phyloP scores from a whole-genome alignment of 2,329 filamentous ascomycete species.

The Colletotrichum lupini region DNA sequence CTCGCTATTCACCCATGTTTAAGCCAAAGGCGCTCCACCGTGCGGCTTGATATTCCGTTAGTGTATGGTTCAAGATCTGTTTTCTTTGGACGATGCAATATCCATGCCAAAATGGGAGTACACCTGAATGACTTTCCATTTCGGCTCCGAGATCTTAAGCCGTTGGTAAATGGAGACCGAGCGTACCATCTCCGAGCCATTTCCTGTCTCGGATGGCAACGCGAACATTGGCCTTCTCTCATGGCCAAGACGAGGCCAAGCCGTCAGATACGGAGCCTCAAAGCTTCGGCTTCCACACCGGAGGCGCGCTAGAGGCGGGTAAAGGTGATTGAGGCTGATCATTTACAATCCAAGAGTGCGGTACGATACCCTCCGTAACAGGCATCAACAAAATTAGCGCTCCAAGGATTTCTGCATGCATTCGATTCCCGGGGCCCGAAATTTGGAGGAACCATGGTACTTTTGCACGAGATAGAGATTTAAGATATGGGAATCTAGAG shows the following conservation, averaged over 20 bases:
- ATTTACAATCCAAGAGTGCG: conserved; percentile 4
- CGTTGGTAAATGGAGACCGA: background rate
- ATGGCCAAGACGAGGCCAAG: background rate
- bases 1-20: background rate
- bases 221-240: rapidly evolving
- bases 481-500: background rate
- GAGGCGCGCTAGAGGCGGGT: background rate
- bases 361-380: background rate
- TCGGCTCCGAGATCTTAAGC: background rate
- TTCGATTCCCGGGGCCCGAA: background rate
- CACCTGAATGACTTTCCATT: background rate
- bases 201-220: too few relatives aligned
- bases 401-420: background rate
- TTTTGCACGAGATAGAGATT: background rate
- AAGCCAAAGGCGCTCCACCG: background rate
- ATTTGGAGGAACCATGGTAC: background rate
- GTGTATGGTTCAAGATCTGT: background rate
- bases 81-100: too few relatives aligned
- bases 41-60: background rate
- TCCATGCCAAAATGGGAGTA: background rate
- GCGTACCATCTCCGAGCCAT: background rate
- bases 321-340: background rate
- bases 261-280: conserved; percentile 2
- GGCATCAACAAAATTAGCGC: background rate
- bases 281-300: background rate